Percentiles rank a stretch among this genome's conserved stretches.
These are phyloP conservation scores for Testicularia cyperi DNA, from an alignment of 1,284 basidiomycete genomes.

Conservation along the genomic window DNA sequence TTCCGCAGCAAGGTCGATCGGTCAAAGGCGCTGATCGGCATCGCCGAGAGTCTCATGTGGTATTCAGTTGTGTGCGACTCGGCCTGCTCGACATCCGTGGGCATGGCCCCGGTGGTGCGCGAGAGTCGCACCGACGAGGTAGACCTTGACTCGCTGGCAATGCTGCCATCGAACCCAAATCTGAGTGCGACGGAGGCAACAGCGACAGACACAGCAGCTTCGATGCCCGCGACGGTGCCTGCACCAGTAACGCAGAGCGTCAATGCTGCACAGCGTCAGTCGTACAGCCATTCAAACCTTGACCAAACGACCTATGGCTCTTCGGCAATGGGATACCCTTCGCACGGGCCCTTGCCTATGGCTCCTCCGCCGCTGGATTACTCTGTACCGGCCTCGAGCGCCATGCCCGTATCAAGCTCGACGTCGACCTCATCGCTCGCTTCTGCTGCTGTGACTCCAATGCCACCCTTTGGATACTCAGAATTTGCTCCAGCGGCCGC, in stretches of 20 bases:
- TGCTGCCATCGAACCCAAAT: neutral
- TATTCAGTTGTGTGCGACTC: constrained; percentile 34
- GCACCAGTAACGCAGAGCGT: neutral
- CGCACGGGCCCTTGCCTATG: no score
- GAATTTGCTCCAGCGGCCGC: no score
- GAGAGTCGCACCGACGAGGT: constrained; percentile 17
- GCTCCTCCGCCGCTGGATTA: no score
- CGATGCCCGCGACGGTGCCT: neutral
- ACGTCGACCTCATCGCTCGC: no score
- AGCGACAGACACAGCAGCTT: neutral
- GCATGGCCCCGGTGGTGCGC: constrained; percentile 21
- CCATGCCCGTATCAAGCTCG: no score
- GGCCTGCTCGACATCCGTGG: constrained; percentile 13
- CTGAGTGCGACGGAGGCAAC: neutral
- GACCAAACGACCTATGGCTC: no score
- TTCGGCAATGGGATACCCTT: no score
- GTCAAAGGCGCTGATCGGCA: constrained; percentile 19
- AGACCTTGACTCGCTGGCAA: constrained; percentile 9
- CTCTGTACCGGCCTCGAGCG: no score
- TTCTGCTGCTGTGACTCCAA: no score
- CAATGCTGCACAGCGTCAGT: no score
- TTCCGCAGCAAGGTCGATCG: constrained; percentile 18
- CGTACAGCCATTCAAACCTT: no score
- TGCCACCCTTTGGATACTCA: no score
- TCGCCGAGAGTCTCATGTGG: constrained; percentile 30